Percentiles rank a stretch among this genome's conserved stretches.
Conservation (phyloP, 2,329 filamentous ascomycete species). For the Aspergillus terreus region DNA sequence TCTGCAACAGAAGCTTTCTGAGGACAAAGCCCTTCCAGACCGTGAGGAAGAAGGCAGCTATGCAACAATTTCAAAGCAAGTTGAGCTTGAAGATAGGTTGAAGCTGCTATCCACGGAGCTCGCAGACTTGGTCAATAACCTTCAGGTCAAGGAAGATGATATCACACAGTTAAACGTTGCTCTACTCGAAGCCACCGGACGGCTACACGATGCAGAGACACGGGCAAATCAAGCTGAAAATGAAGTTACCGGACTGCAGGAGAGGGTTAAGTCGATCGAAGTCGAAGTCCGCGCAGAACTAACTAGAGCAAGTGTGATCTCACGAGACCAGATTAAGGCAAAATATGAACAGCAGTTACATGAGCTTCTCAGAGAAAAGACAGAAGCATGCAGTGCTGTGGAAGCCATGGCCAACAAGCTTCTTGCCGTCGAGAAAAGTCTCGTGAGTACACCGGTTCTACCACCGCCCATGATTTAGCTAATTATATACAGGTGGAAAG, state of each 20-base stretch:
- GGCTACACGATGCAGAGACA: conserved; percentile 15
- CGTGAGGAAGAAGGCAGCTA: conserved; percentile 22
- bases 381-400: conserved; percentile 15
- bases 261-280: conserved; percentile 20
- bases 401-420: conserved; percentile 19
- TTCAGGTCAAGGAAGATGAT: neutral
- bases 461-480: conserved; percentile 6
- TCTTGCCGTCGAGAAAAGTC: conserved; percentile 11
- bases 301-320: conserved; percentile 26
- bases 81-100: conserved; percentile 23
- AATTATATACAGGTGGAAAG: conserved; percentile 17
- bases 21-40: conserved; percentile 17
- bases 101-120: conserved; percentile 14
- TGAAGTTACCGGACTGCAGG: conserved; percentile 19
- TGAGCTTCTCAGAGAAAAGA: conserved; percentile 24
- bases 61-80: conserved; percentile 17
- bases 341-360: conserved; percentile 29
- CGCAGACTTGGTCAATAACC: neutral
- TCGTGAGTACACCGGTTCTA: conserved; percentile 17
- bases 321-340: conserved; percentile 24
- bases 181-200: conserved; percentile 17
- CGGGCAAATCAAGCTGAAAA: conserved; percentile 15
- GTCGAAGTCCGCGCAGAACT: conserved; percentile 28
- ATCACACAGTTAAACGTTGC: conserved; percentile 13
- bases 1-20: conserved; percentile 16